These are phyloP conservation scores for Udeniomyces megalosporus DNA, from an alignment of 768 basidiomycete species.

Conservation along the genomic window DNA sequence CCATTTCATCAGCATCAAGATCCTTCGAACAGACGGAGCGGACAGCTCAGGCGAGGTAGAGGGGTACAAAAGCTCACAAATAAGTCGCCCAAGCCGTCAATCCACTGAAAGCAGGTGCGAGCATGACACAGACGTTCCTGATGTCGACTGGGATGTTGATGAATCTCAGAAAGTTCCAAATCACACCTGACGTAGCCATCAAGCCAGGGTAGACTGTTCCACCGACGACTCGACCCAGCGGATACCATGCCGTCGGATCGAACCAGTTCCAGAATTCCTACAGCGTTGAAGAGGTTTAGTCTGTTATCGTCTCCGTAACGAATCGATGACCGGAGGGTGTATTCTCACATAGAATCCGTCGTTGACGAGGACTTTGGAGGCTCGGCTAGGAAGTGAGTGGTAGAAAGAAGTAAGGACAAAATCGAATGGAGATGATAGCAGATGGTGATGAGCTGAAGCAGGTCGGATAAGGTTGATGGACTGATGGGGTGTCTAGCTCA, in stretches of 20 bases:
- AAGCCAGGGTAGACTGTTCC: conserved; percentile 96
- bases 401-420: background rate
- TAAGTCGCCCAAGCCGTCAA: conserved; percentile 94
- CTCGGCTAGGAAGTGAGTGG: conserved; percentile 46
- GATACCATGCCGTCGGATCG: conserved; percentile 98
- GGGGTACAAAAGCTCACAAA: conserved; percentile 43
- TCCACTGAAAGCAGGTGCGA: conserved; percentile 93
- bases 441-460: conserved; percentile 13
- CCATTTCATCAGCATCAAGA: background rate
- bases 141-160: conserved; percentile 94
- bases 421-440: too few species aligned
- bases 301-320: background rate
- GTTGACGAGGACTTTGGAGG: conserved; percentile 73
- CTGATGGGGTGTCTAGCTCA: conserved; percentile 28
- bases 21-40: too few species aligned
- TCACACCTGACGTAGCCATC: conserved; percentile 95
- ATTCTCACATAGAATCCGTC: conserved; percentile 82
- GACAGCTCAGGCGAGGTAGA: background rate
- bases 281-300: background rate
- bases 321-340: too few species aligned
- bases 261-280: conserved; percentile 99
- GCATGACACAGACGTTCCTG: conserved; percentile 84
- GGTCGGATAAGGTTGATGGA: background rate
- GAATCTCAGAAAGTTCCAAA: conserved; percentile 75
- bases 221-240: conserved; percentile 91